Conservation (phyloP, 352 stramenopile genomes). For the Phytophthora sansomeana region DNA sequence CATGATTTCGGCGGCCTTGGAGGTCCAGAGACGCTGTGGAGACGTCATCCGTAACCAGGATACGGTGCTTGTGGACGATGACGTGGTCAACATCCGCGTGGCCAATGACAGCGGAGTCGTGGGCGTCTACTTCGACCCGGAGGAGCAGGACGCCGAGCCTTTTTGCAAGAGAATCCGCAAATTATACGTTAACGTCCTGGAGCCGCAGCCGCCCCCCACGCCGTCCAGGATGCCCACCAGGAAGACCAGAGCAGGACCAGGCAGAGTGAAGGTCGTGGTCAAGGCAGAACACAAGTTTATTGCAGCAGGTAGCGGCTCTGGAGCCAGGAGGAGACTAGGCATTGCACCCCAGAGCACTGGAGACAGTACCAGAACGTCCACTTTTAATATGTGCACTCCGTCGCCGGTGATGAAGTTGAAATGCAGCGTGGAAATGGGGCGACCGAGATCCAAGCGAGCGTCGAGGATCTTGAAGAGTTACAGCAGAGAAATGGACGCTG, state of each 20-base stretch:
- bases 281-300: conserved; percentile 50
- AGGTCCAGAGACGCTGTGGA: conserved; percentile 38
- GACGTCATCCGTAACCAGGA: conserved; percentile 61
- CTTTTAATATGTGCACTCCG: conserved; percentile 78
- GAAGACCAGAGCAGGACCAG: conserved; percentile 20
- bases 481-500: conserved; percentile 63
- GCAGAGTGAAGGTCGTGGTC: conserved; percentile 40
- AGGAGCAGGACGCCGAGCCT: conserved; percentile 40
- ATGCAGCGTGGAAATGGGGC: conserved; percentile 80
- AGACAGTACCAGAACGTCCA: conserved; percentile 37
- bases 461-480: conserved; percentile 51
- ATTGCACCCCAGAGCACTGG: conserved; percentile 18
- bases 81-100: conserved; percentile 76
- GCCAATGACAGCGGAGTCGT: conserved; percentile 79
- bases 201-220: conserved; percentile 14
- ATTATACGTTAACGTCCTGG: conserved; percentile 2
- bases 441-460: conserved; percentile 70
- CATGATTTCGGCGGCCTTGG: conserved; percentile 69
- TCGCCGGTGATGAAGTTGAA: conserved; percentile 85
- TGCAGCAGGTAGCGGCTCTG: conserved; percentile 13
- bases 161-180: conserved; percentile 61
- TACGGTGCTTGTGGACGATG: conserved; percentile 85
- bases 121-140: conserved; percentile 75
- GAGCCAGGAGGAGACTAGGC: conserved; percentile 33
- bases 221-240: conserved; percentile 34